Conservation (phyloP, 2,329 filamentous ascomycete species). For the Aspergillus sp. region DNA sequence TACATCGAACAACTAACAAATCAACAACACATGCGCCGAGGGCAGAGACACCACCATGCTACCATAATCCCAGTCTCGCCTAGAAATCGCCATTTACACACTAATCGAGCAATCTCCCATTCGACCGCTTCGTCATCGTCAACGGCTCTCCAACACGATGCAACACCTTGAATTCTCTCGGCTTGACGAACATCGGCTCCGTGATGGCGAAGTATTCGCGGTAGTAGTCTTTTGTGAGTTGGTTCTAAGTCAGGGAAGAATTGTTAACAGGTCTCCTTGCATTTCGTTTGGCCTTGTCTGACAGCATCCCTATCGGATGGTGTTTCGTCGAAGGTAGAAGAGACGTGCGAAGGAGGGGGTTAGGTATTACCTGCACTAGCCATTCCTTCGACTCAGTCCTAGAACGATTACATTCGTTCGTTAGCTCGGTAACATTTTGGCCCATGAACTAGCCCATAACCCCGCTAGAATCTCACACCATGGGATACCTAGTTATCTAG, state of each 20-base stretch:
- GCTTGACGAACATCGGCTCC: constrained; percentile 42
- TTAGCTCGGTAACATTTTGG: too few species aligned
- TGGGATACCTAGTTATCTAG: too few species aligned
- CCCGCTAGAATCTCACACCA: too few species aligned
- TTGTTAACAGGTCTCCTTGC: not conserved
- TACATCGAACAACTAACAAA: too few species aligned
- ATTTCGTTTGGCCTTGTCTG: too few species aligned
- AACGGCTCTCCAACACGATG: constrained; percentile 22
- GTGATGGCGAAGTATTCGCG: constrained; percentile 41
- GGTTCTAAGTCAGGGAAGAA: constrained; percentile 19
- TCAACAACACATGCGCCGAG: too few species aligned
- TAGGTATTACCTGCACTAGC: constrained; percentile 23
- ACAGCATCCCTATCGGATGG: too few species aligned
- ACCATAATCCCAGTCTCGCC: too few species aligned
- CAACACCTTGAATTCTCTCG: constrained; percentile 33
- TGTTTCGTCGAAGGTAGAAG: not conserved
- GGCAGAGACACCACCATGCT: too few species aligned
- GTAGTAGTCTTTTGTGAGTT: constrained; percentile 45
- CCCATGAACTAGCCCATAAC: too few species aligned
- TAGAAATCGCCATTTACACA: too few species aligned
- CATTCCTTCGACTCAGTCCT: constrained; percentile 30
- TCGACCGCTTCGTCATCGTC: not conserved
- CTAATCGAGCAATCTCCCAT: not conserved
- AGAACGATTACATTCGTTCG: not conserved
- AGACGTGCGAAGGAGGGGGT: too few species aligned